Evolutionary conservation across 331 rosid genomes (phyloP).

Genomic region (Quercus tomentella): DNA sequence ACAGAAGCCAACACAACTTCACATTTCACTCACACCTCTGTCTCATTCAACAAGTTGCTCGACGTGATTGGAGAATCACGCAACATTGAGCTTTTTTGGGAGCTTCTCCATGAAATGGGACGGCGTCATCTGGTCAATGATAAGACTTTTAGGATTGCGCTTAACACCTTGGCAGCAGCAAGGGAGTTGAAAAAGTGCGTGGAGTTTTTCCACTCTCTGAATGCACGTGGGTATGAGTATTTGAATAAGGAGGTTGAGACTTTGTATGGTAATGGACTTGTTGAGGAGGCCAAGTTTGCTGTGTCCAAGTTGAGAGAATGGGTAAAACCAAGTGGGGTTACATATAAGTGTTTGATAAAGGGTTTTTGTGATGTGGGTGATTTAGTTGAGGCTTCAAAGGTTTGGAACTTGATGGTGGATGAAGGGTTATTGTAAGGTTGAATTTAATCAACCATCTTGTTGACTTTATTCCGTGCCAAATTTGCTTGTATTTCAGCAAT

Average conservation of each 20-base stretch:
- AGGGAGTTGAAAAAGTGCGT: conserved; percentile 66
- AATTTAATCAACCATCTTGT: too few species aligned
- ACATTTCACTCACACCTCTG: conserved; percentile 42
- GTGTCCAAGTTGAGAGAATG: conserved; percentile 56
- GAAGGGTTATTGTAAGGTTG: too few species aligned
- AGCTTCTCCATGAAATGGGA: conserved; percentile 37
- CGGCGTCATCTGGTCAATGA: conserved; percentile 37
- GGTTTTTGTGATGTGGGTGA: conserved; percentile 69
- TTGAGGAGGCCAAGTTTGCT: conserved; percentile 55
- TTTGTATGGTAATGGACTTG: conserved; percentile 49
- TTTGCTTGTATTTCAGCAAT: too few species aligned
- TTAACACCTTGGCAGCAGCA: conserved; percentile 48
- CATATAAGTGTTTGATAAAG: conserved; percentile 43
- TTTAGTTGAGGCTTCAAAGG: conserved; percentile 65
- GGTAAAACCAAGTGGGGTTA: conserved; percentile 45
- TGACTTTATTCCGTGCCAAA: too few species aligned
- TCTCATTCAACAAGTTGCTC: conserved; percentile 60
- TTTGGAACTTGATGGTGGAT: conserved; percentile 83
- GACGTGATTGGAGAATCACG: conserved; percentile 44
- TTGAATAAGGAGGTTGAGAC: conserved; percentile 49
- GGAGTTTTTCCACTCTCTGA: conserved; percentile 63
- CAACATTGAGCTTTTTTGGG: conserved; percentile 70
- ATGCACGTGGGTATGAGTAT: conserved; percentile 46
- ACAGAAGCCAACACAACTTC: conserved; percentile 25
- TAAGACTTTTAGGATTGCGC: conserved; percentile 53